phyloP scores from a whole-genome alignment of 805 yeast species.

The Spathaspora boniae region DNA sequence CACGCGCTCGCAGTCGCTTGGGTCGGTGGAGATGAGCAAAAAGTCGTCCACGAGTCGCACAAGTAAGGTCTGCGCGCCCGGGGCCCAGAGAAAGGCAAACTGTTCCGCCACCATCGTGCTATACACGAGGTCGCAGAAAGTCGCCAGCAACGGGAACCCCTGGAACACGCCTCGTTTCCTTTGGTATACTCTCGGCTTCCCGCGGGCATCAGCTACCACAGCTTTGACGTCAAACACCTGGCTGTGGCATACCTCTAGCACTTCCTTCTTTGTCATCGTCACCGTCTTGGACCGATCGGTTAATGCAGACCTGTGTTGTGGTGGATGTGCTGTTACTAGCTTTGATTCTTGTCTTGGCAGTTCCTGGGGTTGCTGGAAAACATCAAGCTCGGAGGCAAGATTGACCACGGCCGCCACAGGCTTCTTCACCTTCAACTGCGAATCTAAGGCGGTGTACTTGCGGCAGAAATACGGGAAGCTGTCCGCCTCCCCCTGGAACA shows the following conservation, averaged over 20 bases:
- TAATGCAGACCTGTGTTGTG: constrained; percentile 8
- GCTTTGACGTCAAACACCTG: constrained; percentile 55
- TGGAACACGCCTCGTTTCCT: constrained; percentile 76
- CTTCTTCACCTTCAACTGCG: constrained; percentile 4
- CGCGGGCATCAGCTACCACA: constrained; percentile 18
- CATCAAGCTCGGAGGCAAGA: neutral
- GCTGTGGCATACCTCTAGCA: constrained; percentile 42
- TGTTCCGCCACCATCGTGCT: constrained; percentile 52
- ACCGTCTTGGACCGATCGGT: constrained; percentile 24
- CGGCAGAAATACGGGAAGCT: constrained; percentile 16
- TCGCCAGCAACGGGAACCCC: constrained; percentile 74
- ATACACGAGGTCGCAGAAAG: constrained; percentile 71
- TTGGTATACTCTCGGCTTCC: constrained; percentile 26
- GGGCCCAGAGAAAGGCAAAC: constrained; percentile 15
- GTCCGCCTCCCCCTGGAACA: constrained; percentile 22
- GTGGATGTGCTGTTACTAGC: too few species aligned
- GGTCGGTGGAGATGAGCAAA: constrained; percentile 54
- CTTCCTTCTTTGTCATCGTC: constrained; percentile 39
- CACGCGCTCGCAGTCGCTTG: constrained; percentile 17
- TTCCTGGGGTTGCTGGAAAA: neutral
- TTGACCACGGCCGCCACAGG: neutral
- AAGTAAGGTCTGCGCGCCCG: constrained; percentile 21
- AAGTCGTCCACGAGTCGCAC: constrained; percentile 84
- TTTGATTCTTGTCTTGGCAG: neutral
- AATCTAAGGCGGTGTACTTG: constrained; percentile 2